Conservation (phyloP, 2,329 filamentous ascomycete species). For the Leptographium wingfieldii region DNA sequence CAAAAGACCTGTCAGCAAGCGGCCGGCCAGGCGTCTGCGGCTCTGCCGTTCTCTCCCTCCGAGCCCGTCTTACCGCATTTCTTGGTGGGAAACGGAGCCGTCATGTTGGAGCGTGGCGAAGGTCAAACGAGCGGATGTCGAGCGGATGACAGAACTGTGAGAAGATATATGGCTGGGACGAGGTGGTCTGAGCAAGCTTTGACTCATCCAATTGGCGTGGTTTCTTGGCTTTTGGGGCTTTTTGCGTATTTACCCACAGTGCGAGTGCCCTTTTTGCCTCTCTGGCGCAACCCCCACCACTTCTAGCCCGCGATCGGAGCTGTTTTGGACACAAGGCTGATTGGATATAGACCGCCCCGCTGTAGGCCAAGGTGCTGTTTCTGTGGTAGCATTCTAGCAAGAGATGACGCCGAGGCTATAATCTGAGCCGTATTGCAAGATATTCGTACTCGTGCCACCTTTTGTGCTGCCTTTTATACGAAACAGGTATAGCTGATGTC, state of each 20-base stretch:
- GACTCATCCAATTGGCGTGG: background rate
- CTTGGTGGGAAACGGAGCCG: constrained; percentile 11
- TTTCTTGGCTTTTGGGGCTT: background rate
- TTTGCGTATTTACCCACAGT: background rate
- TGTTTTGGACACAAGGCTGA: background rate
- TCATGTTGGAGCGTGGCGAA: constrained; percentile 3
- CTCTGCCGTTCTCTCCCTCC: too few relatives aligned
- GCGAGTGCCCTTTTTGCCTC: background rate
- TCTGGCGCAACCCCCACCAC: too few relatives aligned
- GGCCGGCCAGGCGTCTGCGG: background rate
- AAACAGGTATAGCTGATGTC: too few relatives aligned
- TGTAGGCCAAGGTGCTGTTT: too few relatives aligned
- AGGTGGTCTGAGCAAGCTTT: background rate
- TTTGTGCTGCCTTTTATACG: too few relatives aligned
- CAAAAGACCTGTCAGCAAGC: background rate
- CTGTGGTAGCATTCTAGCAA: too few relatives aligned
- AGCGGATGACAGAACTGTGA: background rate
- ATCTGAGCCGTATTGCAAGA: too few relatives aligned
- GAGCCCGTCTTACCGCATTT: constrained; percentile 12
- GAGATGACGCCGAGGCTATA: too few relatives aligned
- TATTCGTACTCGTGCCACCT: too few relatives aligned
- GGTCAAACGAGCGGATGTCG: too few relatives aligned
- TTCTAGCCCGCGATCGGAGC: background rate
- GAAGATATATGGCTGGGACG: background rate
- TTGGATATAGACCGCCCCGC: background rate